These are phyloP conservation scores for Amanita phalloides DNA, from an alignment of 768 basidiomycete genomes.

Conservation along the genomic window DNA sequence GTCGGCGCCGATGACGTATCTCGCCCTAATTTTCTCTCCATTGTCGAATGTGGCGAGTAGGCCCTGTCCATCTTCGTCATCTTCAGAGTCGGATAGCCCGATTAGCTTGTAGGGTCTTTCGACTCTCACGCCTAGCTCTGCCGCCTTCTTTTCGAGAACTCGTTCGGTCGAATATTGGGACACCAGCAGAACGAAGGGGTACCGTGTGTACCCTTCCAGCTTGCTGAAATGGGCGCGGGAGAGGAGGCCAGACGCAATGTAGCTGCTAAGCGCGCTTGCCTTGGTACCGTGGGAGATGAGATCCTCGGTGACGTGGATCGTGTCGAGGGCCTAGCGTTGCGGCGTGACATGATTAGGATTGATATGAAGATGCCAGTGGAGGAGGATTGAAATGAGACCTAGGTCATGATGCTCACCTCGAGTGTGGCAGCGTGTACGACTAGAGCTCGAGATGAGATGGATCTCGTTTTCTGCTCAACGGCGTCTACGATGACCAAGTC, in stretches of 20 bases:
- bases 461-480: slow-evolving; percentile 15
- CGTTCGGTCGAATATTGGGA: slow-evolving; percentile 35
- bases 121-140: slow-evolving; percentile 20
- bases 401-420: slow-evolving; percentile 23
- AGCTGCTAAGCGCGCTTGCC: slow-evolving; percentile 13
- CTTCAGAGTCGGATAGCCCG: slow-evolving; percentile 19
- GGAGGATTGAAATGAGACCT: not conserved
- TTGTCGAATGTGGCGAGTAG: slow-evolving; percentile 34
- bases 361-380: slow-evolving; percentile 8
- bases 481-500: slow-evolving; percentile 36
- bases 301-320: slow-evolving; percentile 27
- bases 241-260: slow-evolving; percentile 19
- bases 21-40: slow-evolving; percentile 29
- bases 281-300: slow-evolving; percentile 28
- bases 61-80: slow-evolving; percentile 10
- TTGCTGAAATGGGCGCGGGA: slow-evolving; percentile 18
- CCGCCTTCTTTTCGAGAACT: slow-evolving; percentile 24
- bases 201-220: slow-evolving; percentile 29
- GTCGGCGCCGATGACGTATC: slow-evolving; percentile 42
- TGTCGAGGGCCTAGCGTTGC: slow-evolving; percentile 25
- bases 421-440: slow-evolving; percentile 42
- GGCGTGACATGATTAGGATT: too few relatives aligned
- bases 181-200: slow-evolving; percentile 30
- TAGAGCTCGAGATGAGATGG: slow-evolving; percentile 28
- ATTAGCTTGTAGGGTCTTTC: slow-evolving; percentile 27